These are phyloP conservation scores for Uronychia setigera DNA, from an alignment of 73 alveolate species.

Conservation along the genomic window DNA sequence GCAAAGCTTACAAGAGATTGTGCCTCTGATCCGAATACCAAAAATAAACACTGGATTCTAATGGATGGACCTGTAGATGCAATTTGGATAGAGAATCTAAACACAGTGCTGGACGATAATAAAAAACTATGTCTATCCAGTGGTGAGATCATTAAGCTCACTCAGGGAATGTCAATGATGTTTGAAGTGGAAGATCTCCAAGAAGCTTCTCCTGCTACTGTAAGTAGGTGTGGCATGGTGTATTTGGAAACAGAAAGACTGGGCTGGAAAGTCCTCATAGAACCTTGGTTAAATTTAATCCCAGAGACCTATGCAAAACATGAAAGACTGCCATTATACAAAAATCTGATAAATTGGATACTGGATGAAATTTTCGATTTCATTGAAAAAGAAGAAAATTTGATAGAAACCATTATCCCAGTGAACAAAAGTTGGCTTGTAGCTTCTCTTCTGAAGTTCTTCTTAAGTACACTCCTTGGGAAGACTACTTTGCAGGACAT, in stretches of 20 bases:
- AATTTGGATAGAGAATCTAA: conserved; percentile 74
- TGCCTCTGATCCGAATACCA: conserved; percentile 70
- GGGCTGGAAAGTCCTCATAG: conserved; percentile 86
- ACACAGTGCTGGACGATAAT: conserved; percentile 26
- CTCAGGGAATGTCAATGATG: conserved; percentile 53
- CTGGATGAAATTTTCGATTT: background rate
- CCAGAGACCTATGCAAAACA: conserved; percentile 32
- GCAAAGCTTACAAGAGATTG: conserved; percentile 91
- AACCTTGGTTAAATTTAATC: conserved; percentile 72
- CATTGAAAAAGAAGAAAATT: background rate
- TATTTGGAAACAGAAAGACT: conserved; percentile 78
- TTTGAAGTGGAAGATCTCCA: conserved; percentile 74
- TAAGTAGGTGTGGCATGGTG: conserved; percentile 85
- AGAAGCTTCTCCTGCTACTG: conserved; percentile 80
- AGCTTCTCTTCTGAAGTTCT: background rate
- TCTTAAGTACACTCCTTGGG: background rate
- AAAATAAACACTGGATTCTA: background rate
- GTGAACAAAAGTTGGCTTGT: conserved; percentile 44
- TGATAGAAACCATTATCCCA: conserved; percentile 10
- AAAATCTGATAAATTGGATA: background rate
- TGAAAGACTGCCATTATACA: background rate
- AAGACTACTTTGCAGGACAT: background rate
- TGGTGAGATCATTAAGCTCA: conserved; percentile 69
- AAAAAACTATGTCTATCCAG: conserved; percentile 61
- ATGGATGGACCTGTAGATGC: conserved; percentile 69